Evolutionary conservation across 2,329 filamentous ascomycete genomes (phyloP).

Genomic region (Cladosporium phlei): DNA sequence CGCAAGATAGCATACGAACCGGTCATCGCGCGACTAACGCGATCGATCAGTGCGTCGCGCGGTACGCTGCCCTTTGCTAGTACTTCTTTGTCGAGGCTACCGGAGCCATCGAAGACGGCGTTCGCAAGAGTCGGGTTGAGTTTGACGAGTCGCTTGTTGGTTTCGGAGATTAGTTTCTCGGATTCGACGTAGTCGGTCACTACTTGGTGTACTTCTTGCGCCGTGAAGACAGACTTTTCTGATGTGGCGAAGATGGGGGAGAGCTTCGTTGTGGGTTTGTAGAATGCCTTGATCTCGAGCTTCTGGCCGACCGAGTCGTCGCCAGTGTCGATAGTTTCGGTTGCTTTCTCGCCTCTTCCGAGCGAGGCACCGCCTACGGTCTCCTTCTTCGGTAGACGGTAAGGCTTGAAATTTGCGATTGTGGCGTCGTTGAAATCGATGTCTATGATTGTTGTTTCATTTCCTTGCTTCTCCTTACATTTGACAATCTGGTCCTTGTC

Average conservation of each 20-base stretch:
- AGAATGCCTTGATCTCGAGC: slow-evolving; percentile 49
- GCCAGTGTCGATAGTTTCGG: slow-evolving; percentile 32
- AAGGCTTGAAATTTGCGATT: slow-evolving; percentile 56
- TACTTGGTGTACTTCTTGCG: slow-evolving; percentile 54
- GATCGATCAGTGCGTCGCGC: slow-evolving; percentile 57
- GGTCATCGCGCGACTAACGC: slow-evolving; percentile 52
- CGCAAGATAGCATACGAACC: slow-evolving; percentile 56
- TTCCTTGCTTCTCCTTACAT: slow-evolving; percentile 59
- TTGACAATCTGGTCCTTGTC: slow-evolving; percentile 61
- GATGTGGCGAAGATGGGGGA: slow-evolving; percentile 51
- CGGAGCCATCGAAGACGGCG: slow-evolving; percentile 52
- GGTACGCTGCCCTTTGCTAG: slow-evolving; percentile 55
- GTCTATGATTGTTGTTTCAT: slow-evolving; percentile 60
- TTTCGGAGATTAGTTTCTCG: slow-evolving; percentile 51
- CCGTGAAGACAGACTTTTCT: slow-evolving; percentile 49
- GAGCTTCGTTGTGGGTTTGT: slow-evolving; percentile 55
- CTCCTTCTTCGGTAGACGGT: slow-evolving; percentile 57
- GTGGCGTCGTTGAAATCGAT: slow-evolving; percentile 58
- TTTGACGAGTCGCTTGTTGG: slow-evolving; percentile 58
- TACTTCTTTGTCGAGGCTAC: slow-evolving; percentile 51
- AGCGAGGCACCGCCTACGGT: slow-evolving; percentile 35
- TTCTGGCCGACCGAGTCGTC: slow-evolving; percentile 44
- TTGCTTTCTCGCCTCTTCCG: slow-evolving; percentile 34
- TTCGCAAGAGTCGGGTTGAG: slow-evolving; percentile 61
- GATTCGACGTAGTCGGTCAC: slow-evolving; percentile 56